Percentiles rank a stretch among this genome's conserved stretches.
Conservation (phyloP, 306 rosid genomes). For the Medicago lupulina region DNA sequence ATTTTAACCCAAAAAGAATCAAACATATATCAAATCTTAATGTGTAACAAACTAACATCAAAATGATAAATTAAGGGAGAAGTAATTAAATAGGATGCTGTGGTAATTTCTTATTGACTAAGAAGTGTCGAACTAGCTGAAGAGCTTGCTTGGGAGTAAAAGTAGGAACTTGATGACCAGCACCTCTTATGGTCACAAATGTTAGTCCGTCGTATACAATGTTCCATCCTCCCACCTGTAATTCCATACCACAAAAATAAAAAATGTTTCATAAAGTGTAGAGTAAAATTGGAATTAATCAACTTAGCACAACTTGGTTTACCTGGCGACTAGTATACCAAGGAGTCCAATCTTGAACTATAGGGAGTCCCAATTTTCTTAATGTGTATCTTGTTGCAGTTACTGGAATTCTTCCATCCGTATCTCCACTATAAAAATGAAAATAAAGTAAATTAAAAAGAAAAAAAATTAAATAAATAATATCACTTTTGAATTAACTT, state of each 20-base stretch:
- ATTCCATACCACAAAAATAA: not conserved
- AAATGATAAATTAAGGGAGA: not conserved
- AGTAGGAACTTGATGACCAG: conserved; percentile 66
- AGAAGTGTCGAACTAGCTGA: conserved; percentile 50
- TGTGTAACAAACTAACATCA: not conserved
- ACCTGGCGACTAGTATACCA: conserved; percentile 60
- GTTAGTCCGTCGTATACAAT: conserved; percentile 47
- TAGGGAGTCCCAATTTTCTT: conserved; percentile 48
- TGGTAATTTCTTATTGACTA: conserved; percentile 54
- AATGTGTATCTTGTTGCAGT: conserved; percentile 58
- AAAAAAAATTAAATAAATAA: not conserved
- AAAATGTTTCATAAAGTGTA: not conserved
- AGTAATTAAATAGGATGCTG: conserved; percentile 38
- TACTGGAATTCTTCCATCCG: conserved; percentile 60
- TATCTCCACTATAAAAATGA: conserved; percentile 52
- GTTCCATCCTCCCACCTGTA: conserved; percentile 61
- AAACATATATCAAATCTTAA: not conserved
- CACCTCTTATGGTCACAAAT: conserved; percentile 59
- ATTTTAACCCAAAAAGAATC: conserved; percentile 14
- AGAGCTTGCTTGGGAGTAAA: conserved; percentile 57
- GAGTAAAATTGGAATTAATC: not conserved
- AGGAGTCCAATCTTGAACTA: conserved; percentile 59
- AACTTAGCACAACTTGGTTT: not conserved
- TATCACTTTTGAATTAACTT: too few relatives aligned
- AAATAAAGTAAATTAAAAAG: not conserved